Evolutionary conservation across 2,329 filamentous ascomycete species (phyloP).

Genomic region (Purpureocillium lavendulum): DNA sequence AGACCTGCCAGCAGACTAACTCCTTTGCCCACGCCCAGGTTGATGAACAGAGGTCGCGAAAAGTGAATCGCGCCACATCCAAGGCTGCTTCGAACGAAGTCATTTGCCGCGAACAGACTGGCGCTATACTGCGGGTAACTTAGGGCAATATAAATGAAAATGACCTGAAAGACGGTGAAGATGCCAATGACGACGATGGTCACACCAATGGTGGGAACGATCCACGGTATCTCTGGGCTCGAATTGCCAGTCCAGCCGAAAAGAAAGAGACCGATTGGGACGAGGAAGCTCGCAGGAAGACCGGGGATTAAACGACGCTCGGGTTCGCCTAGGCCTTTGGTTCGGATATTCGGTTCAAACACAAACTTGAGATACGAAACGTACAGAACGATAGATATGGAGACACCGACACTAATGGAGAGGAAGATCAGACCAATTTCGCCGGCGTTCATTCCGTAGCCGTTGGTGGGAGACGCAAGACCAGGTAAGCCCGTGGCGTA

Average conservation of each 20-base stretch:
- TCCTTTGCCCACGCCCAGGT: slow-evolving; percentile 43
- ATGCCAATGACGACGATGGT: slow-evolving; percentile 22
- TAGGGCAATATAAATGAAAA: slow-evolving; percentile 27
- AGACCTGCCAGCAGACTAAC: slow-evolving; percentile 42
- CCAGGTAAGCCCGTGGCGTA: slow-evolving; percentile 46
- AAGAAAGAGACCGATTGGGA: slow-evolving; percentile 29
- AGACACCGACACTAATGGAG: slow-evolving; percentile 46
- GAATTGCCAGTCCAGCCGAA: slow-evolving; percentile 25
- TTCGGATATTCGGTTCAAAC: neutral
- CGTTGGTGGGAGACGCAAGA: too few species aligned
- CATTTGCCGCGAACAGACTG: slow-evolving; percentile 43
- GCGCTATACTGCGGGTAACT: slow-evolving; percentile 41
- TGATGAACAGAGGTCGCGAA: slow-evolving; percentile 41
- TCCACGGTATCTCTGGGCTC: slow-evolving; percentile 16
- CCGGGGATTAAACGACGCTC: slow-evolving; percentile 20
- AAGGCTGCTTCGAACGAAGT: slow-evolving; percentile 38
- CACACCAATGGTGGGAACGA: slow-evolving; percentile 28
- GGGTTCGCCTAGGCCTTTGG: neutral
- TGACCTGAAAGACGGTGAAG: slow-evolving; percentile 17
- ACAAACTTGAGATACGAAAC: too few species aligned
- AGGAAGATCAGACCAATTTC: slow-evolving; percentile 52
- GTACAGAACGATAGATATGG: slow-evolving; percentile 42
- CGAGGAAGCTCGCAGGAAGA: slow-evolving; percentile 22
- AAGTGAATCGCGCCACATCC: slow-evolving; percentile 47
- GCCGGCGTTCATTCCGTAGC: slow-evolving; percentile 53